Percentiles rank a stretch among this genome's conserved stretches.
These are phyloP conservation scores for Penicillium sp. DNA, from an alignment of 2,329 filamentous ascomycete genomes.

Conservation along the genomic window DNA sequence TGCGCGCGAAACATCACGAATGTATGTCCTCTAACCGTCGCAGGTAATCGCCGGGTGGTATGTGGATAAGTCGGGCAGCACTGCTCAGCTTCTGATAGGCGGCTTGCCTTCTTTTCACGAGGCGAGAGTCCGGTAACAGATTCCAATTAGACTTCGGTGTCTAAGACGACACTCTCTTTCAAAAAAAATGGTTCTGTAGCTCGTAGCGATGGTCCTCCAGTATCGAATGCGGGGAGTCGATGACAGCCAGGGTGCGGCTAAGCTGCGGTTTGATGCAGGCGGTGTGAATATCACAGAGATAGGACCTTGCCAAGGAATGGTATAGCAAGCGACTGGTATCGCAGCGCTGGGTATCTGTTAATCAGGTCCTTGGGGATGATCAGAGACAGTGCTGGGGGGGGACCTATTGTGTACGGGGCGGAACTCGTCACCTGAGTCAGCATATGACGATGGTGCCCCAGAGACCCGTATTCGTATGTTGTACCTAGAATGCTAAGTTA, in stretches of 20 bases:
- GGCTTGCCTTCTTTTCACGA: background rate
- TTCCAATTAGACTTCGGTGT: background rate
- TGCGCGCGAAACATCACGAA: slow-evolving; percentile 59
- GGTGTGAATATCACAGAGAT: background rate
- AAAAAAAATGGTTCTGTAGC: background rate
- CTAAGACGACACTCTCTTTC: background rate
- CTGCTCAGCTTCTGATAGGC: slow-evolving; percentile 4
- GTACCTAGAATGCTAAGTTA: background rate
- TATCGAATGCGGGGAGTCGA: slow-evolving; percentile 25
- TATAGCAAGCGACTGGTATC: background rate
- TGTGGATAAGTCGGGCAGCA: slow-evolving; percentile 17
- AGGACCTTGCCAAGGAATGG: background rate
- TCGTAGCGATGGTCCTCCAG: slow-evolving; percentile 10
- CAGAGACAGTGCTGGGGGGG: background rate
- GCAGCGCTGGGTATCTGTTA: background rate
- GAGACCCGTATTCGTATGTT: background rate
- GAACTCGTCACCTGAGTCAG: slow-evolving; percentile 13
- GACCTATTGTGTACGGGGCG: slow-evolving; percentile 5
- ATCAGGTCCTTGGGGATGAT: background rate
- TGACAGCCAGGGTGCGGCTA: slow-evolving; percentile 1
- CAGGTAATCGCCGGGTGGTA: slow-evolving; percentile 8
- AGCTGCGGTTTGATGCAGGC: background rate
- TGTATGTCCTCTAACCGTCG: slow-evolving; percentile 12
- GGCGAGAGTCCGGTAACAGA: background rate
- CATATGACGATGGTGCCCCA: slow-evolving; percentile 9